A percentile compares a stretch with the other conserved stretches of the same genome.
phyloP scores from a whole-genome alignment of 2,329 filamentous ascomycete species.

The Rhexocercosporidium sp. region DNA sequence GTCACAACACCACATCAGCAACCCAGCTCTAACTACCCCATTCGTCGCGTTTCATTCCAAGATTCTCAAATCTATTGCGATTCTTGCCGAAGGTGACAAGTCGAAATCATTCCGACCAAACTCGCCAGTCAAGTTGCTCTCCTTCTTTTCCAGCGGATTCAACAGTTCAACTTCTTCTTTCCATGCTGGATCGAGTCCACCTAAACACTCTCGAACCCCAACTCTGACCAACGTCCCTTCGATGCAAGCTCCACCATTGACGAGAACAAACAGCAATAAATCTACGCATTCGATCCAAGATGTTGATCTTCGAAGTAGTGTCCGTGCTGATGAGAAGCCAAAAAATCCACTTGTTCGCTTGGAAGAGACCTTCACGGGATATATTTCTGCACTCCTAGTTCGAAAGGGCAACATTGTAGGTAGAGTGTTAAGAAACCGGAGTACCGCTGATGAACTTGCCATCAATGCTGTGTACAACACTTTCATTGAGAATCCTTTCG shows the following conservation, averaged over 20 bases:
- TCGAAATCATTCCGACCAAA: constrained; percentile 73
- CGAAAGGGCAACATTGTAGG: constrained; percentile 88
- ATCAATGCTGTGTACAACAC: constrained; percentile 93
- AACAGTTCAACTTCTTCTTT: constrained; percentile 48
- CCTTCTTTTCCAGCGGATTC: constrained; percentile 71
- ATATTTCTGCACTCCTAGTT: constrained; percentile 80
- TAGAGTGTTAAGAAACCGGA: constrained; percentile 72
- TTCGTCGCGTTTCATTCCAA: constrained; percentile 81
- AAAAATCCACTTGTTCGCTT: constrained; percentile 73
- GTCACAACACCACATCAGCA: constrained; percentile 70
- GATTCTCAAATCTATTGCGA: constrained; percentile 71
- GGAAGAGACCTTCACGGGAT: constrained; percentile 85
- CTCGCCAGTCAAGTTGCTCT: constrained; percentile 91
- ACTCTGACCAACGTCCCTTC: constrained; percentile 50
- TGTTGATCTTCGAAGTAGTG: constrained; percentile 37
- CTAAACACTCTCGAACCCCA: constrained; percentile 41
- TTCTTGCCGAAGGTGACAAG: constrained; percentile 67
- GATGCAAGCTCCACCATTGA: constrained; percentile 41
- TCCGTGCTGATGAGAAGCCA: constrained; percentile 54
- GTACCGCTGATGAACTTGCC: constrained; percentile 73
- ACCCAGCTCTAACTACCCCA: constrained; percentile 66
- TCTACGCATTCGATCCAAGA: constrained; percentile 38
- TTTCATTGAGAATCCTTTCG: constrained; percentile 81
- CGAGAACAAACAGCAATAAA: constrained; percentile 39
- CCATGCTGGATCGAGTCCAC: constrained; percentile 43